phyloP scores from a whole-genome alignment of 768 basidiomycete genomes.

The Podaxis sp. region DNA sequence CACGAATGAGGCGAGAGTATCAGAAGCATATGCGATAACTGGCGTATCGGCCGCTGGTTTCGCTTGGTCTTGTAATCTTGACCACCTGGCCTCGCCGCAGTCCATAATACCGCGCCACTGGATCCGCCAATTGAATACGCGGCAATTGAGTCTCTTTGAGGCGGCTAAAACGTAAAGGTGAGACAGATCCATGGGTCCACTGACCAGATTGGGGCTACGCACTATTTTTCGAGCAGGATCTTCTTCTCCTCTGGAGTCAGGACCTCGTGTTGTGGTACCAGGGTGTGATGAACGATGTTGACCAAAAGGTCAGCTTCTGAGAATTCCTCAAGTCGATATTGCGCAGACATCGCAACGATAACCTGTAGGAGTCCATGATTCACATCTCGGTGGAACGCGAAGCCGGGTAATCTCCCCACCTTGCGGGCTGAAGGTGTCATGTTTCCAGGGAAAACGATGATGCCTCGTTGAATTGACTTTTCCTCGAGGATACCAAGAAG shows the following conservation, averaged over 20 bases:
- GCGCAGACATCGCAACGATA: slow-evolving; percentile 83
- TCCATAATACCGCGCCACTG: slow-evolving; percentile 98
- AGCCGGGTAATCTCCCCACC: slow-evolving; percentile 40
- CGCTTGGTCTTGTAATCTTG: slow-evolving; percentile 95
- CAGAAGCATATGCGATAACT: slow-evolving; percentile 92
- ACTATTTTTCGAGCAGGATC: slow-evolving; percentile 90
- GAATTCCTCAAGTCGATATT: slow-evolving; percentile 93
- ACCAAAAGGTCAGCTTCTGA: slow-evolving; percentile 95
- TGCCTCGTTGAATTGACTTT: slow-evolving; percentile 84
- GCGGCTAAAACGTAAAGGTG: slow-evolving; percentile 56
- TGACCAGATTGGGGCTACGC: slow-evolving; percentile 33
- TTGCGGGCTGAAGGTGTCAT: slow-evolving; percentile 98
- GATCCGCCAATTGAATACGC: slow-evolving; percentile 93
- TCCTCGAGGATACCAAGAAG: slow-evolving; percentile 89
- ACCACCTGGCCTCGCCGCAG: slow-evolving; percentile 95
- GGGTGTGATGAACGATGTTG: slow-evolving; percentile 94
- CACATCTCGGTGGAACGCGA: slow-evolving; percentile 4
- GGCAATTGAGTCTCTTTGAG: slow-evolving; percentile 97
- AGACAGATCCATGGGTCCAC: slow-evolving; percentile 10
- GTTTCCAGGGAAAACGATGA: slow-evolving; percentile 93
- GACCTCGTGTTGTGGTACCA: slow-evolving; percentile 93
- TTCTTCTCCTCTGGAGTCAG: slow-evolving; percentile 86
- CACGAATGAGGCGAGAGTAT: slow-evolving; percentile 12
- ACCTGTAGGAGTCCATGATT: slow-evolving; percentile 52
- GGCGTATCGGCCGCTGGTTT: slow-evolving; percentile 93